These are phyloP conservation scores for Macrocystidia cucumis DNA, from an alignment of 1,284 basidiomycete genomes.

Conservation along the genomic window DNA sequence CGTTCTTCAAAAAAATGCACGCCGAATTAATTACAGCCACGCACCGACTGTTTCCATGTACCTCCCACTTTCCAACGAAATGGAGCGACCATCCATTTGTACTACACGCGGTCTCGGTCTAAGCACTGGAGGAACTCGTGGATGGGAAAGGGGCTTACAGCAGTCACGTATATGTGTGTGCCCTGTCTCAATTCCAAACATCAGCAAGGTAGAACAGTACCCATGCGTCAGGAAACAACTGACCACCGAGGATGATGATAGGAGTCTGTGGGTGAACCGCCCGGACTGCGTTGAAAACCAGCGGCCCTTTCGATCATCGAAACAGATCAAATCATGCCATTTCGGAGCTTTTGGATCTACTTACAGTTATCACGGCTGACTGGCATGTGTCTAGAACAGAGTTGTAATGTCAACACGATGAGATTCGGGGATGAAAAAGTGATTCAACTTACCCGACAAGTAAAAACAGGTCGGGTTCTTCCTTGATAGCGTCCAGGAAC, in stretches of 20 bases:
- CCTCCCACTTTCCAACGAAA: constrained; percentile 73
- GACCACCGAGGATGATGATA: constrained; percentile 73
- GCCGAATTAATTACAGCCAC: constrained; percentile 12
- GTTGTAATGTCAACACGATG: constrained; percentile 3
- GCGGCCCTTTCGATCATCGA: constrained; percentile 40
- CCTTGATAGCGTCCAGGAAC: constrained; percentile 73
- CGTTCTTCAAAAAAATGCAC: constrained; percentile 1
- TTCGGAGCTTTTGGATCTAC: too few species aligned
- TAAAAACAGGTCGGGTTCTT: constrained; percentile 78
- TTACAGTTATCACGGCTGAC: constrained; percentile 53
- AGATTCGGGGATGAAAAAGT: constrained; percentile 2
- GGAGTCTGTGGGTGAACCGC: constrained; percentile 66
- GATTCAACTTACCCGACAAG: constrained; percentile 46
- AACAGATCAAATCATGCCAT: neutral
- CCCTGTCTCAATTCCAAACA: constrained; percentile 24
- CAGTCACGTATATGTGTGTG: constrained; percentile 80
- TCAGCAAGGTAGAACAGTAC: constrained; percentile 1
- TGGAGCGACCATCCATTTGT: constrained; percentile 55
- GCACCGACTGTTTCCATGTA: constrained; percentile 84
- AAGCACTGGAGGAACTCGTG: neutral
- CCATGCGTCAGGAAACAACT: constrained; percentile 7
- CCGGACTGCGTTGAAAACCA: constrained; percentile 70
- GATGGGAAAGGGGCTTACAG: constrained; percentile 27
- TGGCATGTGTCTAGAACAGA: constrained; percentile 55
- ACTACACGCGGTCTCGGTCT: constrained; percentile 19